Percentiles rank a stretch among this genome's conserved stretches.
Conservation (phyloP, 768 basidiomycete genomes). For the Boletus insuetus region DNA sequence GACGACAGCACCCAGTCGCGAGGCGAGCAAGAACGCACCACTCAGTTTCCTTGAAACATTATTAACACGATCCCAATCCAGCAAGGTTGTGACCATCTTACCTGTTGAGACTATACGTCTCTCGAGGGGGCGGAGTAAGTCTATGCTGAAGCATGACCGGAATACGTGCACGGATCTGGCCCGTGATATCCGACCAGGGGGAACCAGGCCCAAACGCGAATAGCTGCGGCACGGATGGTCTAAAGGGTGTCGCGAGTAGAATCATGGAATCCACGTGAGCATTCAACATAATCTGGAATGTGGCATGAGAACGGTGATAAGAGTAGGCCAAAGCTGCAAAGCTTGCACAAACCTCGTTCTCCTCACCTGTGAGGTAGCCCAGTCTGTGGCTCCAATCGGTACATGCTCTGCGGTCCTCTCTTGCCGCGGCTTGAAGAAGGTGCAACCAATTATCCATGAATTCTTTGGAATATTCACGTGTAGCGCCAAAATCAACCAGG, state of each 20-base stretch:
- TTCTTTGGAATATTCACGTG: constrained; percentile 74
- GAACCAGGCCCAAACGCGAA: constrained; percentile 76
- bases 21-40: constrained; percentile 76
- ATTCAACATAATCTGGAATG: constrained; percentile 65
- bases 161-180: constrained; percentile 73
- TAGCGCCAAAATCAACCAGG: constrained; percentile 95
- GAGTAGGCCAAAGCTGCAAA: background rate
- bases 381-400: constrained; percentile 72
- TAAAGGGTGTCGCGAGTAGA: constrained; percentile 86
- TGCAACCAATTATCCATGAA: constrained; percentile 89
- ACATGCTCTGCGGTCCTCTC: constrained; percentile 66
- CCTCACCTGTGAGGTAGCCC: constrained; percentile 88
- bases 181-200: constrained; percentile 66
- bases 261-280: constrained; percentile 84
- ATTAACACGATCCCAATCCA: background rate
- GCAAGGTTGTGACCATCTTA: constrained; percentile 31
- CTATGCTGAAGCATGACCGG: constrained; percentile 88
- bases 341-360: constrained; percentile 57
- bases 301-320: background rate
- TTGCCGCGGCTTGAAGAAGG: constrained; percentile 78
- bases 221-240: constrained; percentile 54
- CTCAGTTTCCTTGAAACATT: constrained; percentile 60
- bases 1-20: constrained; percentile 69
- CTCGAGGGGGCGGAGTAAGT: constrained; percentile 87
- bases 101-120: constrained; percentile 95